Evolutionary conservation across 192 early-diverging fungal genomes (phyloP), one percentile per base, ranked within the genome.

Genomic region (Martensiomyces pterosporus): DNA sequence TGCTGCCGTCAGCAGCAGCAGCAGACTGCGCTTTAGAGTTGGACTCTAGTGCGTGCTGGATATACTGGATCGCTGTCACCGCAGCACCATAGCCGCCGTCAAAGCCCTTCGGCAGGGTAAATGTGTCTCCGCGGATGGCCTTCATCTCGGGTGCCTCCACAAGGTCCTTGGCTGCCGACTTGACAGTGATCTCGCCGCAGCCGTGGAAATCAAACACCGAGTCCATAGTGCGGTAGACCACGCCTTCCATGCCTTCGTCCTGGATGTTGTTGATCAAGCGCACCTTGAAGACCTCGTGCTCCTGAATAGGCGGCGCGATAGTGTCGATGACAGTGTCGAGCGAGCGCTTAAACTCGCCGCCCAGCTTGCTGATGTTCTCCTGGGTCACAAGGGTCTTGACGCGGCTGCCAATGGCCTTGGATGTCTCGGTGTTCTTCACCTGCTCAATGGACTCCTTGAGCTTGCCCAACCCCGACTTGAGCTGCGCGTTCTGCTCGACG

Each of bases 31-130:
- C 45, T 38, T 42, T 45, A 9, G 46, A 38, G 39, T 48, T 36
- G 13, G 49, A 15, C 42, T 60, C 54, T 21, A 26, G 27, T 19
- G 58, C 22, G 41, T 65, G 64, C 53, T 72, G 62, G 4, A 72
- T 42, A 24, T 43, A 65, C 57, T 72, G 69, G 44, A 72, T 55
- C 3, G 69, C 61, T 4, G 62, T 65, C 22, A 72, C 53, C 1
- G 69, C 69, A 3, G 69, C 69, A 24, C 69, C 69, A 46, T 72
- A 72, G 10, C 62, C 75, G 33, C 57, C 75, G 38, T 77, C 75
- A 64, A 72, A 67, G 22, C 67, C 68, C 60, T 72, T 71, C 23
- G 67, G 67, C 51, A 77, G 45, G 9, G 63, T 77, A 22, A 77
- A 67, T 16, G 69, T 77, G 42, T 77, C 64, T 43, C 68, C 68